phyloP scores from a whole-genome alignment of 2,329 filamentous ascomycete species.

The Metarhizium guizhouense region DNA sequence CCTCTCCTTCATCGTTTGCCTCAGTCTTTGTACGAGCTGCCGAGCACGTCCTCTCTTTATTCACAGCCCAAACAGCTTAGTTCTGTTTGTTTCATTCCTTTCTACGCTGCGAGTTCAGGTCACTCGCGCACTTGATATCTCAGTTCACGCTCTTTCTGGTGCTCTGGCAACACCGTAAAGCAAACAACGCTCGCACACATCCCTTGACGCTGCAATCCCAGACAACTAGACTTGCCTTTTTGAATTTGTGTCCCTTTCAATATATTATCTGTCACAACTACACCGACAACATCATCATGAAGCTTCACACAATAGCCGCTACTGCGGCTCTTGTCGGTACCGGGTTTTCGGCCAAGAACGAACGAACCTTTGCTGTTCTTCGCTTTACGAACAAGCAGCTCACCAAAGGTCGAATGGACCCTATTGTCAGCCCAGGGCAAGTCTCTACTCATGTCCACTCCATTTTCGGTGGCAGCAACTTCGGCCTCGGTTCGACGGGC shows the following conservation, averaged over 20 bases:
- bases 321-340: constrained; percentile 30
- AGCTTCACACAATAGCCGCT: constrained; percentile 20
- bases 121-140: constrained; percentile 12
- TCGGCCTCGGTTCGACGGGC: constrained; percentile 53
- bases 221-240: neutral
- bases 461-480: constrained; percentile 62
- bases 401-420: constrained; percentile 55
- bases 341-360: constrained; percentile 29
- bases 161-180: constrained; percentile 23
- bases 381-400: constrained; percentile 59
- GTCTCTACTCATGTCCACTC: constrained; percentile 58
- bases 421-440: constrained; percentile 55
- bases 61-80: constrained; percentile 15
- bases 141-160: constrained; percentile 18
- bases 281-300: constrained; percentile 21
- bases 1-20: neutral
- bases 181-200: constrained; percentile 1
- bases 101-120: constrained; percentile 13
- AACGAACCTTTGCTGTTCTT: constrained; percentile 56
- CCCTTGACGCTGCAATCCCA: neutral
- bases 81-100: constrained; percentile 22
- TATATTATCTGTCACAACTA: neutral
- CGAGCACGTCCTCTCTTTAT: constrained; percentile 27
- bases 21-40: constrained; percentile 14
- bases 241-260: neutral